These are phyloP conservation scores for Zygotorulaspora chibaensis DNA, from an alignment of 805 yeast genomes.

Conservation along the genomic window DNA sequence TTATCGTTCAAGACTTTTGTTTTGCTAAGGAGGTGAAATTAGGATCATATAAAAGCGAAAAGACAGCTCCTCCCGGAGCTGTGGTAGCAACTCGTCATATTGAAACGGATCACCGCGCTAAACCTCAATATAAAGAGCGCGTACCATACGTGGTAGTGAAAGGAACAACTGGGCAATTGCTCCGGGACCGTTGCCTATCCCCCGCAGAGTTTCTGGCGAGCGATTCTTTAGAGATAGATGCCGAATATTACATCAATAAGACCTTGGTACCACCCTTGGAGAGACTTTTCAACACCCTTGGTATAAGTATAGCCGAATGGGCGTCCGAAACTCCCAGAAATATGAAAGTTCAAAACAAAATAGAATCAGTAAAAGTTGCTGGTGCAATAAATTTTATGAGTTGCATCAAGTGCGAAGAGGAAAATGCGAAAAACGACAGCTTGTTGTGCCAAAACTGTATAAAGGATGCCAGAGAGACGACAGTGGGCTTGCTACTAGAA, in stretches of 20 bases:
- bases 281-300: slow-evolving; percentile 73
- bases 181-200: slow-evolving; percentile 73
- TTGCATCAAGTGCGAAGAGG: slow-evolving; percentile 34
- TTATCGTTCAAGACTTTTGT: slow-evolving; percentile 76
- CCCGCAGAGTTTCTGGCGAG: slow-evolving; percentile 66
- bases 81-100: slow-evolving; percentile 62
- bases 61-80: slow-evolving; percentile 88
- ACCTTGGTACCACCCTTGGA: slow-evolving; percentile 88
- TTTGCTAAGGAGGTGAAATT: slow-evolving; percentile 86
- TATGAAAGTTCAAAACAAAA: slow-evolving; percentile 1
- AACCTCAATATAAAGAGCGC: slow-evolving; percentile 84
- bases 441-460: slow-evolving; percentile 37
- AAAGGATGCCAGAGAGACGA: slow-evolving; percentile 36
- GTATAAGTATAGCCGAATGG: slow-evolving; percentile 79
- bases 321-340: slow-evolving; percentile 56
- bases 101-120: slow-evolving; percentile 62
- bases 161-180: slow-evolving; percentile 49
- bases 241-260: slow-evolving; percentile 79
- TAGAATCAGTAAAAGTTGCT: slow-evolving; percentile 9
- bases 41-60: slow-evolving; percentile 74
- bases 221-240: slow-evolving; percentile 51
- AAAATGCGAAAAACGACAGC: slow-evolving; percentile 17
- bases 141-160: slow-evolving; percentile 80
- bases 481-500: slow-evolving; percentile 32
- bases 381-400: slow-evolving; percentile 22